phyloP scores from a whole-genome alignment of 371 early-diverging fungal species.

The Funneliformis caledonium region DNA sequence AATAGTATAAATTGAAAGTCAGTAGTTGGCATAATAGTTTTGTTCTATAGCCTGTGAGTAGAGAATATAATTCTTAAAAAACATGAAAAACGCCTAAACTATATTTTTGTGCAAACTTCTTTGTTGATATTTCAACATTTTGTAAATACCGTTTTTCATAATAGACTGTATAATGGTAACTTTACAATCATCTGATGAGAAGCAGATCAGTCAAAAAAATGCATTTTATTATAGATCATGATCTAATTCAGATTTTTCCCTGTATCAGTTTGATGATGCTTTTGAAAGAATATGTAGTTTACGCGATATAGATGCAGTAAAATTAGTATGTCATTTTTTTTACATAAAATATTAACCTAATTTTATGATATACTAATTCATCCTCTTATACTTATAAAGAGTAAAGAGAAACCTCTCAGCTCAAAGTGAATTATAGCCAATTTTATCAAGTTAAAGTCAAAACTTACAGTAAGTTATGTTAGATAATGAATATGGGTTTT shows the following conservation, averaged over 20 bases:
- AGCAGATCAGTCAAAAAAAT: not conserved
- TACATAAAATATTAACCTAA: not conserved
- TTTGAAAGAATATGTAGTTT: constrained; percentile 26
- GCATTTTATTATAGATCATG: not conserved
- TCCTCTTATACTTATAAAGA: not conserved
- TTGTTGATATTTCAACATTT: not conserved
- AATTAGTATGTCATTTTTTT: not conserved
- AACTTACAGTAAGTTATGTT: not conserved
- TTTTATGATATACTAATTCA: not conserved
- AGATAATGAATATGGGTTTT: not conserved
- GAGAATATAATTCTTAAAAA: too few species aligned
- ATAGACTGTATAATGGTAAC: not conserved
- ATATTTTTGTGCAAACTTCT: not conserved
- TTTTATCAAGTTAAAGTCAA: not conserved
- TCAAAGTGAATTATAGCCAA: not conserved
- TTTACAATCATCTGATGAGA: not conserved
- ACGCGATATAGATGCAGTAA: not conserved
- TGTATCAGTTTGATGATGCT: constrained; percentile 26
- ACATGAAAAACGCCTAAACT: not conserved
- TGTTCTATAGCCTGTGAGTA: too few species aligned
- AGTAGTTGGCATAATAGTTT: too few species aligned
- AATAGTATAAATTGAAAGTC: too few species aligned
- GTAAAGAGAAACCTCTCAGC: not conserved
- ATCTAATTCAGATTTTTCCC: not conserved
- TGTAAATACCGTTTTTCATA: not conserved